A percentile compares a stretch with the other conserved stretches of the same genome.
These are phyloP conservation scores for Salvia miltiorrhiza DNA, from an alignment of 257 asterid genomes.

Conservation along the genomic window DNA sequence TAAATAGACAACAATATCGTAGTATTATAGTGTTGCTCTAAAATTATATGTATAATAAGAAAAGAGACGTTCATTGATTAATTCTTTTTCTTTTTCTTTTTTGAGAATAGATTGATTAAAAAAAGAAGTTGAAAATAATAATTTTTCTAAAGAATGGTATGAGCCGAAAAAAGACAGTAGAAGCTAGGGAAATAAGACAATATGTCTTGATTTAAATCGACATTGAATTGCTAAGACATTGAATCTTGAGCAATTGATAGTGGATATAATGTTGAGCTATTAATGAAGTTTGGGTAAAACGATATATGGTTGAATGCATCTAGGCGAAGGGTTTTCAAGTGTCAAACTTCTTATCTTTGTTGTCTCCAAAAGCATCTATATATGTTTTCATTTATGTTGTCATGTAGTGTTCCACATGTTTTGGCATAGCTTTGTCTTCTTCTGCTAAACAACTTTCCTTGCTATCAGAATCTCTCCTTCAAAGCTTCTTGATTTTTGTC, in stretches of 20 bases:
- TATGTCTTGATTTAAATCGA: too few relatives aligned
- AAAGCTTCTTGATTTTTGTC: background rate
- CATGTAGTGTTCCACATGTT: slow-evolving; percentile 22
- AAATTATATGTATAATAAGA: too few relatives aligned
- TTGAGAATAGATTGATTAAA: too few relatives aligned
- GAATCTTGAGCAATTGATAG: slow-evolving; percentile 3
- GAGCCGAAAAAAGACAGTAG: background rate
- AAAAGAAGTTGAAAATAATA: background rate
- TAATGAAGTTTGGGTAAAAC: background rate
- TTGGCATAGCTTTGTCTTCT: slow-evolving; percentile 16
- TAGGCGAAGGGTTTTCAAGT: slow-evolving; percentile 7
- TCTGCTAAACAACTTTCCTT: slow-evolving; percentile 19
- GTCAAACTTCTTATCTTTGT: slow-evolving; percentile 22
- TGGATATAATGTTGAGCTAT: background rate
- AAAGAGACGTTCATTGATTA: too few relatives aligned
- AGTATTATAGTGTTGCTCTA: too few relatives aligned
- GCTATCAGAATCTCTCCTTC: slow-evolving; percentile 8
- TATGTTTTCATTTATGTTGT: slow-evolving; percentile 16
- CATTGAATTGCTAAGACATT: background rate
- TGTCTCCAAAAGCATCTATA: slow-evolving; percentile 26
- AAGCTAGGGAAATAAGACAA: too few relatives aligned
- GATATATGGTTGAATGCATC: background rate
- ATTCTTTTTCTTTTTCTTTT: too few relatives aligned
- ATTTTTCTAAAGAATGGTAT: too few relatives aligned
- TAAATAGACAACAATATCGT: too few relatives aligned